A percentile compares a stretch with the other conserved stretches of the same genome.
Evolutionary conservation across 129 eudicot genomes (phyloP).

Genomic region (Pseudognaphalium luteoalbum): DNA sequence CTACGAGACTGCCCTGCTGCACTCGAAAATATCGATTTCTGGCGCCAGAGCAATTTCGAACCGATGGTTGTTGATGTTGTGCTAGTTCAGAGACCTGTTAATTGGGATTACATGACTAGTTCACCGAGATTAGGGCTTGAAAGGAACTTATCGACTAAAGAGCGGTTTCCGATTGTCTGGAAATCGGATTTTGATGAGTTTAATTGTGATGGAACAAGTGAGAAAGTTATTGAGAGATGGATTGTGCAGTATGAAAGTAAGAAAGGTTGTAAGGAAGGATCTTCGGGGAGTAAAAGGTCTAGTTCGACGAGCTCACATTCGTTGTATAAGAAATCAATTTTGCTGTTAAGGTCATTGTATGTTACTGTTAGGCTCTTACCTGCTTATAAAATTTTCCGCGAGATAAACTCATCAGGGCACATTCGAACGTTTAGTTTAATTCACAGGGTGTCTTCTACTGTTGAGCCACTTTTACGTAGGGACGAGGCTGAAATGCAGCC

Average conservation of each 20-base stretch:
- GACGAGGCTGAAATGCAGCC: slow-evolving; percentile 84
- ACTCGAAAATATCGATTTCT: slow-evolving; percentile 72
- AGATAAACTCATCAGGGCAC: slow-evolving; percentile 67
- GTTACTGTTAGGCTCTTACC: slow-evolving; percentile 84
- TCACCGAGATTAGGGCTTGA: slow-evolving; percentile 45
- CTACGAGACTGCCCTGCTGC: slow-evolving; percentile 91
- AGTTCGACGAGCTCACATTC: slow-evolving; percentile 53
- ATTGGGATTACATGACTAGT: slow-evolving; percentile 57
- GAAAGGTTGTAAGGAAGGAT: slow-evolving; percentile 44
- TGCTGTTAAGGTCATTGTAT: slow-evolving; percentile 79
- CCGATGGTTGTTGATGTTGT: slow-evolving; percentile 90
- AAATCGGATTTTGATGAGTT: slow-evolving; percentile 61
- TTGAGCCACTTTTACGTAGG: slow-evolving; percentile 66
- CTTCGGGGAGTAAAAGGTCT: slow-evolving; percentile 48
- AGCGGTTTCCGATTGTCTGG: slow-evolving; percentile 40
- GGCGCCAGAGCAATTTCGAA: slow-evolving; percentile 79
- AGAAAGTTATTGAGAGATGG: slow-evolving; percentile 90
- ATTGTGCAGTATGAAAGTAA: slow-evolving; percentile 71
- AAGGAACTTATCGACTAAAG: slow-evolving; percentile 43
- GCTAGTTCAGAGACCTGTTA: slow-evolving; percentile 51
- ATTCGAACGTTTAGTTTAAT: slow-evolving; percentile 51
- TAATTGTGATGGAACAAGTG: slow-evolving; percentile 43
- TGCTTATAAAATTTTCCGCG: slow-evolving; percentile 75
- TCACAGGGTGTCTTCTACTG: slow-evolving; percentile 69
- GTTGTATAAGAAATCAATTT: slow-evolving; percentile 64